These are phyloP conservation scores for Hordeum marinum DNA, from an alignment of 176 grass and related monocot genomes.

Conservation along the genomic window DNA sequence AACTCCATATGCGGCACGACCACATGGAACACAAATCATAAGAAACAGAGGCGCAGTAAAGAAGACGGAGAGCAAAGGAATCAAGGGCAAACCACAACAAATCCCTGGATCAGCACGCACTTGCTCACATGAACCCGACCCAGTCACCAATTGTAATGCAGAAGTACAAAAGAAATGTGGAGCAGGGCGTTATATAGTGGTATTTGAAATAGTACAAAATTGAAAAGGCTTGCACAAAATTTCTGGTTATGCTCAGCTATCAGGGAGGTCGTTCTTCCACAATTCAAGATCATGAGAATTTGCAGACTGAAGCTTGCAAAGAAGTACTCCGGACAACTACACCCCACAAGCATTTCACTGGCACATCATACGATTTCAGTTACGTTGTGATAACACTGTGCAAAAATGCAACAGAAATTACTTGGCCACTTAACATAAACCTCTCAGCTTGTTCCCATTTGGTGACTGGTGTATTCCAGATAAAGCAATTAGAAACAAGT, in stretches of 20 bases:
- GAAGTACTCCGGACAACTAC: background rate
- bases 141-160: background rate
- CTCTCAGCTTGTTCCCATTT: background rate
- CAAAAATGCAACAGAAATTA: background rate
- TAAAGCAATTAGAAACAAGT: background rate
- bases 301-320: too few species aligned
- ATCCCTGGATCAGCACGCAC: background rate
- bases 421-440: background rate
- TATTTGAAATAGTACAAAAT: too few species aligned
- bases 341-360: background rate
- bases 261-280: too few species aligned
- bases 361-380: background rate
- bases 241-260: too few species aligned
- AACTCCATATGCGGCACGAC: background rate
- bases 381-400: background rate
- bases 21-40: background rate
- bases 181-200: too few species aligned
- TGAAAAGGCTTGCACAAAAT: too few species aligned
- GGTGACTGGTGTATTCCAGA: background rate
- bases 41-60: background rate
- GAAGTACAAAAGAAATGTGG: background rate
- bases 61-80: background rate
- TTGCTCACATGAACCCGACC: background rate
- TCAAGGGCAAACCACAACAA: background rate
- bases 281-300: too few species aligned